phyloP scores from a whole-genome alignment of 2,329 filamentous ascomycete genomes.

The Ascochyta fabae region DNA sequence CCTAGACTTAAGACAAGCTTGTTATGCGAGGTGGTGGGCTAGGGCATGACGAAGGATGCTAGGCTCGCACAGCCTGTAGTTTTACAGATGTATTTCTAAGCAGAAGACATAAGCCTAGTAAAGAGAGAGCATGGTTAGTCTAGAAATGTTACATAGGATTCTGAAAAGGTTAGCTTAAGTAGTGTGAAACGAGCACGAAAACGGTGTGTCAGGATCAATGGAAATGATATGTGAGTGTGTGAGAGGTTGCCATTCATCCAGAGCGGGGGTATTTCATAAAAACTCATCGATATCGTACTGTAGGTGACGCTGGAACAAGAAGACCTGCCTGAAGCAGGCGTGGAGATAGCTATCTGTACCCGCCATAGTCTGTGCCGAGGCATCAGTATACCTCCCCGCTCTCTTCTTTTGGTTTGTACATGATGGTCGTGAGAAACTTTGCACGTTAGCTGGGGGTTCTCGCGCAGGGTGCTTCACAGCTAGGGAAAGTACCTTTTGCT shows the following conservation, averaged over 20 bases:
- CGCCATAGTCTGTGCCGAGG: neutral
- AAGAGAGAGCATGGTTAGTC: too few relatives aligned
- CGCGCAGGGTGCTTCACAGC: neutral
- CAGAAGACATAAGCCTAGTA: too few relatives aligned
- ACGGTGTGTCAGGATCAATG: too few relatives aligned
- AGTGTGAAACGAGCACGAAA: neutral
- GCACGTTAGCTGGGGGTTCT: slow-evolving; percentile 14
- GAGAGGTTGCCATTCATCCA: neutral
- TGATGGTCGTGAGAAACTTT: slow-evolving; percentile 95
- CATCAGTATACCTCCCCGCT: slow-evolving; percentile 17
- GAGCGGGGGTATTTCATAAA: slow-evolving; percentile 13
- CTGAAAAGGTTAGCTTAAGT: too few relatives aligned
- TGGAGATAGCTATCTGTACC: neutral
- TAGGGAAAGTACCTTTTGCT: slow-evolving; percentile 74
- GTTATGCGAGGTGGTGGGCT: too few relatives aligned
- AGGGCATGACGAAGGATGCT: too few relatives aligned
- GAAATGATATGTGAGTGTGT: neutral
- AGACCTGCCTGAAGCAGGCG: neutral
- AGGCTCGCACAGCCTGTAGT: too few relatives aligned
- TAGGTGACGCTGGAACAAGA: slow-evolving; percentile 4
- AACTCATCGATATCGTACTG: slow-evolving; percentile 10
- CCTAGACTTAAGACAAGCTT: too few relatives aligned
- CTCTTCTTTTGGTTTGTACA: slow-evolving; percentile 85
- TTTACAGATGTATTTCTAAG: too few relatives aligned
- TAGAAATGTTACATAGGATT: too few relatives aligned